A percentile compares a stretch with the other conserved stretches of the same genome.
These are phyloP conservation scores for Backusella circina DNA, from an alignment of 192 early-diverging fungal species.

Conservation along the genomic window DNA sequence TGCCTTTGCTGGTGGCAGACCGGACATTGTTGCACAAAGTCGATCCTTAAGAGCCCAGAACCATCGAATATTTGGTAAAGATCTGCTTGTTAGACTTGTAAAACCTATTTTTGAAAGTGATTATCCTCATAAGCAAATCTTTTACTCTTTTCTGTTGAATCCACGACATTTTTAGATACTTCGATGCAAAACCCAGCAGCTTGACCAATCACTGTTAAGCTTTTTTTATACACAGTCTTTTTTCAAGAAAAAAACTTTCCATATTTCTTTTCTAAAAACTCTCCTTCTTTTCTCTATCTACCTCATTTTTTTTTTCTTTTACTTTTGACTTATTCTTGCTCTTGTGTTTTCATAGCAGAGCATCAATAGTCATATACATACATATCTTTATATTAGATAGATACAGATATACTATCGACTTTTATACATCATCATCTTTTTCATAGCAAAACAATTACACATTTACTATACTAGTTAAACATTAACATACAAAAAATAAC, in stretches of 20 bases:
- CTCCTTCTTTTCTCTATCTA: background rate
- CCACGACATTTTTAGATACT: background rate
- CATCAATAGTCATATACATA: background rate
- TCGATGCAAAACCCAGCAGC: background rate
- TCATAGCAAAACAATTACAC: background rate
- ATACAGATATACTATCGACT: background rate
- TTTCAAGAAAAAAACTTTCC: background rate
- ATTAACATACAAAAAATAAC: too few relatives aligned
- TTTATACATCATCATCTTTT: background rate
- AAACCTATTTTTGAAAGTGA: background rate
- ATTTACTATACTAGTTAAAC: background rate
- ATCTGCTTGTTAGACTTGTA: conserved; percentile 3
- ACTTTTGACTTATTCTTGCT: background rate
- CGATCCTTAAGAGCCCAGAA: background rate
- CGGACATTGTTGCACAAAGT: background rate
- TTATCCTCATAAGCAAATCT: background rate
- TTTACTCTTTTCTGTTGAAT: background rate
- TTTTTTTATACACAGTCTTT: background rate
- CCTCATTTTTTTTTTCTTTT: background rate
- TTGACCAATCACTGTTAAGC: background rate
- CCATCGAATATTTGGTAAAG: background rate
- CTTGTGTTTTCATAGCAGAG: background rate
- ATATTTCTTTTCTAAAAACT: background rate
- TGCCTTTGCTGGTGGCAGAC: background rate
- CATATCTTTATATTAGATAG: background rate